Evolutionary conservation across 2,329 filamentous ascomycete species (phyloP), one percentile per base, ranked within the genome.

Genomic region (Rhynchosporium graminicola): DNA sequence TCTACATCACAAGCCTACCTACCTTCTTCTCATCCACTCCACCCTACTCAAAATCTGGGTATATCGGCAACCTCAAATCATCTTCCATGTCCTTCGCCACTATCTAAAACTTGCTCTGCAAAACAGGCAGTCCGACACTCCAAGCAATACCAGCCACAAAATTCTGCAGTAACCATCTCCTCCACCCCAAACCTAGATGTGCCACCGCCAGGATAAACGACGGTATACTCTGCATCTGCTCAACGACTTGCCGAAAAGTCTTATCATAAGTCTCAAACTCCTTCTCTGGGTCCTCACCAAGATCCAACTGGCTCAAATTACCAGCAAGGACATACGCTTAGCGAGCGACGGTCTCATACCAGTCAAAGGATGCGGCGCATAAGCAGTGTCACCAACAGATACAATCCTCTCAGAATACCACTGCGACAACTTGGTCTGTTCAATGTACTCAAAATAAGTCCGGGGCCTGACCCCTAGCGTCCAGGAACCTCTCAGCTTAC

Each of bases 281-380:
- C 3, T 79, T 67, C 9, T 72, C 64, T 15, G 76, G 61, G 50
- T 72, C 63, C 5, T 64, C 54, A 42, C 47, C 45, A 15, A 56
- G 20, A n/a, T 20, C 28, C 20, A 61, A 33, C 46, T 50, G 58
- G 42, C 55, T 61, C 59, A 82, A 70, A 72, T 83, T 83, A 2
- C 83, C 83, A 0, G 83, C 83, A 9, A 87, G 74, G 3, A 84
- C 72, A 68, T 86, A 86, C 0, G 82, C 80, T 0, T 68, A 0
- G 78, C 77, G 0, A 75, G 68, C 1, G 80, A 80, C 0, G 81
- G 83, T 0, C 83, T 82, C 74, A 80, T 78, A 0, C 83, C 84
- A 0, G 79, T 80, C 2, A 79, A 63, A 0, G 79, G 76, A 0
- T 78, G 76, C 0, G 82, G 80, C n/a, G 77, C 79, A 66, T 79